Conservation (phyloP, 352 stramenopile species). For the Saprolegnia diclina region DNA sequence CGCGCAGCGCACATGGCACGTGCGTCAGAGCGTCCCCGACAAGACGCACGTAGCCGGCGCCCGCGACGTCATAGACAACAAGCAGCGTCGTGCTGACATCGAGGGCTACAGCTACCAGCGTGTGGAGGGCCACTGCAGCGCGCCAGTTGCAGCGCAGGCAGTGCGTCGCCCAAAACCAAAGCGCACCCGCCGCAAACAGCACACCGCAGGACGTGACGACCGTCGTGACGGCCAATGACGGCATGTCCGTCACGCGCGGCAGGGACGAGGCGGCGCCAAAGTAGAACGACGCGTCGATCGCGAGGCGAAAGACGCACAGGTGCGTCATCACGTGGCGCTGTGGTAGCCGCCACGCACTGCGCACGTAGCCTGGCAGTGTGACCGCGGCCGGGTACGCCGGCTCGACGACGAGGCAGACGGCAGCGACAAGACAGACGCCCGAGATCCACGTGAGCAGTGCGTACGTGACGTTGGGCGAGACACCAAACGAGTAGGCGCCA, state of each 20-base stretch:
- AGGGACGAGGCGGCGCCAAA: slow-evolving; percentile 54
- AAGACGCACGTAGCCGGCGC: slow-evolving; percentile 48
- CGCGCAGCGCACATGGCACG: slow-evolving; percentile 43
- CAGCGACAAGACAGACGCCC: neutral
- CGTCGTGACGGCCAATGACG: too few relatives aligned
- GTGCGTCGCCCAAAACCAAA: slow-evolving; percentile 39
- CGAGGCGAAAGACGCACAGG: slow-evolving; percentile 56
- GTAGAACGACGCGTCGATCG: slow-evolving; percentile 48
- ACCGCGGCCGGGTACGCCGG: neutral
- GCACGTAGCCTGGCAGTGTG: slow-evolving; percentile 41
- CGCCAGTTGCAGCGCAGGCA: slow-evolving; percentile 56
- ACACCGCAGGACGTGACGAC: too few relatives aligned
- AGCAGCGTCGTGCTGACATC: slow-evolving; percentile 50
- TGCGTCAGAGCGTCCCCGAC: slow-evolving; percentile 43
- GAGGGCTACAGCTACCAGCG: slow-evolving; percentile 36
- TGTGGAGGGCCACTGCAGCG: slow-evolving; percentile 36
- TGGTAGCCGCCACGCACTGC: slow-evolving; percentile 43
- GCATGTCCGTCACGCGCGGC: too few relatives aligned
- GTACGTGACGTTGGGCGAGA: slow-evolving; percentile 4
- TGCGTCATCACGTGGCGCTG: slow-evolving; percentile 58
- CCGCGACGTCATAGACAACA: slow-evolving; percentile 34
- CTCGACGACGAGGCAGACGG: slow-evolving; percentile 7
- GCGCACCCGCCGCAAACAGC: slow-evolving; percentile 28
- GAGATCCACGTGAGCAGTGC: neutral
- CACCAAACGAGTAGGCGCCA: neutral